Base-by-base conservation (phyloP, 2,329 filamentous ascomycete species). In the Penicillium olsonii region DNA sequence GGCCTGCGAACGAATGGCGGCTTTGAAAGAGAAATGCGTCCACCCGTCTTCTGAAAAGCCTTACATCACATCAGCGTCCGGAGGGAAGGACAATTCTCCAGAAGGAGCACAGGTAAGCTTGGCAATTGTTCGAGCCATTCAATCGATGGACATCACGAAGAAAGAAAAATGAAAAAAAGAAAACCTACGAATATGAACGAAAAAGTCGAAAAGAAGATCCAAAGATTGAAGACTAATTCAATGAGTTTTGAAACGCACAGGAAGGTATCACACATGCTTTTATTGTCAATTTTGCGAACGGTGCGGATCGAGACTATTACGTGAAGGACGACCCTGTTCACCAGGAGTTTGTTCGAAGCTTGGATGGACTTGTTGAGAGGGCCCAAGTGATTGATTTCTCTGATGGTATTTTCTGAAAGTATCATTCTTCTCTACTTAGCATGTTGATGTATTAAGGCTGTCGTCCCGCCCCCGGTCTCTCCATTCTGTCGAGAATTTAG, bases 271-370 rank as follows among this genome's bases (percentile, higher is more conserved):
- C 84, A 0, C 87, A 91, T 63, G 84, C 77, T 0, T 90, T 90
- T 54, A 78, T 91, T 2, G 77, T 80, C 18, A 81, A 88, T 58
- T 90, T 91, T 50, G 77, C 79, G 9, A 84, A 67, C 18, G 73
- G 74, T 15, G 78, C 82, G 54, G 87, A 91, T 62, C 75, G 86
- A 39, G 78, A 84, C 52, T 90, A 88, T 60, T 91, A 90, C 63
- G 68, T 87, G 6, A 68, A 80, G 43, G 70, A 82, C 24, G 87
- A 91, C 58, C 84, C 84, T 1, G 79, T 70, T 8, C 87, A 90
- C 63, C 69, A 76, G 29, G 79, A 68, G 0, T 89, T 88, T 56
- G 72, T 82, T n/a, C 71, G 78, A 48, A 77, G 56, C 20, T 34
- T 71, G 3, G 50, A 41, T 8, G 66, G 57, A 4, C 19, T 70